phyloP scores from a whole-genome alignment of 2,329 filamentous ascomycete species.

The Cladophialophora psammophila region DNA sequence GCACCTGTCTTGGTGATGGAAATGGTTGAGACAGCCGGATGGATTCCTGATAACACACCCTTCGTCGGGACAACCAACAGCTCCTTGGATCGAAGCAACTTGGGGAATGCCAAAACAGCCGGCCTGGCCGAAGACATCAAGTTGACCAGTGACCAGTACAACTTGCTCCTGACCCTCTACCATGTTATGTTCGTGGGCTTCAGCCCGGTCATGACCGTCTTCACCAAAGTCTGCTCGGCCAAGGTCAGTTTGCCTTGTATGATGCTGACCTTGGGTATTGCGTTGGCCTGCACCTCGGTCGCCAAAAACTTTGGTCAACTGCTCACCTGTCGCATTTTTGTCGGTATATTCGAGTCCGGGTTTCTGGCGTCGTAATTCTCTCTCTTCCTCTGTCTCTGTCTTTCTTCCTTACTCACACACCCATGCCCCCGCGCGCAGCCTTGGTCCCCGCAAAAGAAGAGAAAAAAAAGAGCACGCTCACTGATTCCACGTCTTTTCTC shows the following conservation, averaged over 20 bases:
- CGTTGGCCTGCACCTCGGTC: conserved; percentile 61
- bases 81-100: conserved; percentile 15
- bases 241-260: conserved; percentile 66
- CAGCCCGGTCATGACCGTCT: conserved; percentile 65
- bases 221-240: conserved; percentile 72
- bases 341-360: conserved; percentile 71
- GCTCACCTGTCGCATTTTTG: conserved; percentile 71
- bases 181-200: conserved; percentile 14
- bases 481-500: not conserved
- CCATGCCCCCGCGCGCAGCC: too few relatives aligned
- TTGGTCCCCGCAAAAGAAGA: too few relatives aligned
- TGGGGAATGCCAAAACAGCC: conserved; percentile 14
- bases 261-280: conserved; percentile 72
- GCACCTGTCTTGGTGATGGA: not conserved
- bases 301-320: conserved; percentile 63
- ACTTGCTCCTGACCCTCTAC: conserved; percentile 19
- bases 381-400: not conserved
- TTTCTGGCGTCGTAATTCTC: conserved; percentile 66
- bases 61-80: not conserved
- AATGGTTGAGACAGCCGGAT: not conserved
- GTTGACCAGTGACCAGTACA: conserved; percentile 19
- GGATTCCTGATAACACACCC: not conserved
- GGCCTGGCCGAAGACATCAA: conserved; percentile 12
- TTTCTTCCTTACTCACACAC: too few relatives aligned
- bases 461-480: not conserved